phyloP scores from a whole-genome alignment of 73 alveolate genomes.

The Paramecium sonneborni region DNA sequence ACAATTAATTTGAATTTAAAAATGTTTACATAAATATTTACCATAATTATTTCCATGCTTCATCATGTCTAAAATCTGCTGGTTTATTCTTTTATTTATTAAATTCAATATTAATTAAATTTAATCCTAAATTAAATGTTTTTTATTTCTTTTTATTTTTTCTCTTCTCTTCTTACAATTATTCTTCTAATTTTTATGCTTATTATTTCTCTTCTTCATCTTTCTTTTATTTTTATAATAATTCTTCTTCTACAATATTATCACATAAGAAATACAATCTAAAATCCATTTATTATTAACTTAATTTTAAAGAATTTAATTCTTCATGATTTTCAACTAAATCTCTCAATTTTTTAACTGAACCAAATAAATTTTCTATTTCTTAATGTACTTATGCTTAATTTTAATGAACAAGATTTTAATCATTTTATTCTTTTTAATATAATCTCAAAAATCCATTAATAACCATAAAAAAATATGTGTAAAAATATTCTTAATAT shows the following conservation, averaged over 20 bases:
- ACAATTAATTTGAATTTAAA: conserved; percentile 46
- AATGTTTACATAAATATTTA: conserved; percentile 38
- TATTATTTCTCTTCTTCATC: conserved; percentile 39
- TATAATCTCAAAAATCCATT: conserved; percentile 34
- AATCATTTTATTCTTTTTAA: neutral
- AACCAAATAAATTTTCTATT: neutral
- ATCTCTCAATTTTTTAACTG: conserved; percentile 9
- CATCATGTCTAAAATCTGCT: conserved; percentile 1
- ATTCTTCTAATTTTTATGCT: neutral
- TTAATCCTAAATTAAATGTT: neutral
- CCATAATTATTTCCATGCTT: conserved; percentile 60
- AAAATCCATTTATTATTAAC: neutral
- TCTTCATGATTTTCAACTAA: neutral
- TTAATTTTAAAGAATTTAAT: neutral
- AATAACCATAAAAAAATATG: neutral
- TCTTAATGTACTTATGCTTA: conserved; percentile 21
- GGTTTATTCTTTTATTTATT: neutral
- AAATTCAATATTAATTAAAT: neutral
- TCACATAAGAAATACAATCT: conserved; percentile 2
- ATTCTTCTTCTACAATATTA: conserved; percentile 23
- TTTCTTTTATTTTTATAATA: neutral
- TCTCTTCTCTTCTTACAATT: neutral
- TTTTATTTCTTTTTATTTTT: neutral
- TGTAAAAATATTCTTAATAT: conserved; percentile 50
- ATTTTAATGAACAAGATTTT: conserved; percentile 38